phyloP scores from a whole-genome alignment of 352 stramenopile species.

The Phytophthora pluvialis region DNA sequence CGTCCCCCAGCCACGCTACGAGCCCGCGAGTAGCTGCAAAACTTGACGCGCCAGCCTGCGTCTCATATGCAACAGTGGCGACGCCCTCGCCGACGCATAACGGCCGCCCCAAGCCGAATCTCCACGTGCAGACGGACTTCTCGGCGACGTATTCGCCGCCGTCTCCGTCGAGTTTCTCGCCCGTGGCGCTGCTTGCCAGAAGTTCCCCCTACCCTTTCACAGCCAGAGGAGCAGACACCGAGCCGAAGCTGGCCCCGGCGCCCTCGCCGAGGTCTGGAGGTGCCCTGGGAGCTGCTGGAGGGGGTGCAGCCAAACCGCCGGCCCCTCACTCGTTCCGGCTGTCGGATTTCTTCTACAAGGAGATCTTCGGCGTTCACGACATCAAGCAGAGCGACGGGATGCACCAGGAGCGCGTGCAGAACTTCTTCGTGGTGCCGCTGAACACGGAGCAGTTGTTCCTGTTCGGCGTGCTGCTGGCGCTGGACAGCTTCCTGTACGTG shows the following conservation, averaged over 20 bases:
- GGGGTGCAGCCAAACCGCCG: constrained; percentile 14
- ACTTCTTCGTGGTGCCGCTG: constrained; percentile 80
- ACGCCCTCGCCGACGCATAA: constrained; percentile 9
- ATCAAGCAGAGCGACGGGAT: constrained; percentile 77
- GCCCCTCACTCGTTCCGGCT: constrained; percentile 64
- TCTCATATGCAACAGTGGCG: not conserved
- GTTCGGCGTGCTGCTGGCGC: constrained; percentile 95
- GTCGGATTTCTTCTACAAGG: constrained; percentile 85
- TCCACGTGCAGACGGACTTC: constrained; percentile 47
- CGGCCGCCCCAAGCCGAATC: constrained; percentile 24
- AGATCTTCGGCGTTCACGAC: constrained; percentile 85
- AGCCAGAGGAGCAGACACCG: constrained; percentile 18
- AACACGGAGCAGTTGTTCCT: constrained; percentile 89
- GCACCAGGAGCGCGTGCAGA: constrained; percentile 82
- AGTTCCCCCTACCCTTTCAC: constrained; percentile 34
- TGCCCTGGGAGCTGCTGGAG: not conserved
- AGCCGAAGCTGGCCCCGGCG: constrained; percentile 4
- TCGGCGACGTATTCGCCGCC: constrained; percentile 20
- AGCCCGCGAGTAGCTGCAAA: constrained; percentile 1
- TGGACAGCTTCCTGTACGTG: constrained; percentile 98
- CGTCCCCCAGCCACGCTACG: not conserved
- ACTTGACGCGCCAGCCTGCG: not conserved
- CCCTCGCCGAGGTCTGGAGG: constrained; percentile 11
- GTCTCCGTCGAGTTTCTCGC: constrained; percentile 31
- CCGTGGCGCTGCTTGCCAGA: constrained; percentile 28